A percentile compares a stretch with the other conserved stretches of the same genome.
Conservation (phyloP, 164 flowering plant species). For the Nymphaea thermarum region DNA sequence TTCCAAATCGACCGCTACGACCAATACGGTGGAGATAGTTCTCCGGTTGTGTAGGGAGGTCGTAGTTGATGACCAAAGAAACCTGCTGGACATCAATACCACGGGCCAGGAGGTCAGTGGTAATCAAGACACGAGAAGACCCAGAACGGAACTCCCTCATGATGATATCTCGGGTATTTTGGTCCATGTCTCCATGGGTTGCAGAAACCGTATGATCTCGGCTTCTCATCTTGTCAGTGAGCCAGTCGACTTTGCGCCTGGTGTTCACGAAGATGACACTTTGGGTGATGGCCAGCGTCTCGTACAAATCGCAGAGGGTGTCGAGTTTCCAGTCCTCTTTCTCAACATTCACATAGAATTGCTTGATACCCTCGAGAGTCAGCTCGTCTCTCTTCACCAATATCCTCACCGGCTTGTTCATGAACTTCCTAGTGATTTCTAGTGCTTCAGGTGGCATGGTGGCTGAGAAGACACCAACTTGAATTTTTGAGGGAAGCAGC, state of each 20-base stretch:
- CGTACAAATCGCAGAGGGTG: slow-evolving; percentile 8
- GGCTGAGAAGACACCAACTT: slow-evolving; percentile 61
- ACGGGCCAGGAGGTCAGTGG: slow-evolving; percentile 62
- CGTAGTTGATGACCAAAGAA: slow-evolving; percentile 54
- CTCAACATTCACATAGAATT: slow-evolving; percentile 5
- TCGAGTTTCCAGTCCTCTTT: slow-evolving; percentile 6
- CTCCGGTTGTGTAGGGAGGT: slow-evolving; percentile 65
- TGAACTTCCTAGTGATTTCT: slow-evolving; percentile 56
- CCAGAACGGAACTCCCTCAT: slow-evolving; percentile 67
- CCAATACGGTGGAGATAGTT: slow-evolving; percentile 65
- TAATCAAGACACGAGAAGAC: slow-evolving; percentile 55
- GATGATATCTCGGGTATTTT: slow-evolving; percentile 51
- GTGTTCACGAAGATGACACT: slow-evolving; percentile 9
- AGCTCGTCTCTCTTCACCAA: slow-evolving; percentile 62
- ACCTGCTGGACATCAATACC: slow-evolving; percentile 71
- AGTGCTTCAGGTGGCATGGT: slow-evolving; percentile 73
- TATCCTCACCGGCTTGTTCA: slow-evolving; percentile 67
- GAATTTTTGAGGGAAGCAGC: slow-evolving; percentile 45
- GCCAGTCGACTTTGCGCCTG: slow-evolving; percentile 37
- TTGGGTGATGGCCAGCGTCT: slow-evolving; percentile 8
- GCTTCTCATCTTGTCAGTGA: slow-evolving; percentile 55
- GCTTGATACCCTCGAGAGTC: slow-evolving; percentile 18
- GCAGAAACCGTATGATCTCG: slow-evolving; percentile 67
- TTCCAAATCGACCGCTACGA: slow-evolving; percentile 60
- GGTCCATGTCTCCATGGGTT: slow-evolving; percentile 73